Evolutionary conservation across 106 monocot species (phyloP), one percentile per base, ranked within the genome.

Genomic region (Dendrobium nobile): DNA sequence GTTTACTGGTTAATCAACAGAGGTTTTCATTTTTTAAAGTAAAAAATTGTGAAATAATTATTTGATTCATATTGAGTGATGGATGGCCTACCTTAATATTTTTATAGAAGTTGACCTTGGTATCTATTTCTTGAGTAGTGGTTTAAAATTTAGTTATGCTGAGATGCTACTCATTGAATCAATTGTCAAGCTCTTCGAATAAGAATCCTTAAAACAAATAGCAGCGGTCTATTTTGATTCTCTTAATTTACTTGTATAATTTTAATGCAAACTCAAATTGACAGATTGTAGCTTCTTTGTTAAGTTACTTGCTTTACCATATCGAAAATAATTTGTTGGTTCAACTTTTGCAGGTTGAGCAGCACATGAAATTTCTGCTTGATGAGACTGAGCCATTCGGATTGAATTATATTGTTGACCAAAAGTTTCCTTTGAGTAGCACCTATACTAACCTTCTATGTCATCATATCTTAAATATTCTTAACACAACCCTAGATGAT

Each of bases 361-460:
- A 80, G 13, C 80, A 84, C 37, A 84, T 80, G 84, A 79, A 80
- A 31, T 79, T 75, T 48, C 75, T 84, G 10, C 75, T 84, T 67
- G 56, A 56, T 15, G 84, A 84, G 75, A 75, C 75, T 11, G n/a
- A 18, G 10, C 22, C 37, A 45, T 27, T 80, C 6, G 75, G 75
- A 28, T 80, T 65, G 16, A 76, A 40, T 9, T 75, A 26, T 16
- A 47, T 54, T 28, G 61, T 40, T 26, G 75, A 47, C 64, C 59
- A 80, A 64, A 74, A 54, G 9, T 44, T 37, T 67, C 47, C 47
- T 75, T 41, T 6, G 22, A 47, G 75, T 27, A 80, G 79, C 33
- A 47, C 9, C 47, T 67, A 80, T 67, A 22, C 75, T 17, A 24
- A 75, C 47, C 64, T 7, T 67, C 47, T 67, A 44, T 80, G 43